These are phyloP conservation scores for Capillidium heterosporum DNA, from an alignment of 371 early-diverging fungal genomes.

Conservation along the genomic window DNA sequence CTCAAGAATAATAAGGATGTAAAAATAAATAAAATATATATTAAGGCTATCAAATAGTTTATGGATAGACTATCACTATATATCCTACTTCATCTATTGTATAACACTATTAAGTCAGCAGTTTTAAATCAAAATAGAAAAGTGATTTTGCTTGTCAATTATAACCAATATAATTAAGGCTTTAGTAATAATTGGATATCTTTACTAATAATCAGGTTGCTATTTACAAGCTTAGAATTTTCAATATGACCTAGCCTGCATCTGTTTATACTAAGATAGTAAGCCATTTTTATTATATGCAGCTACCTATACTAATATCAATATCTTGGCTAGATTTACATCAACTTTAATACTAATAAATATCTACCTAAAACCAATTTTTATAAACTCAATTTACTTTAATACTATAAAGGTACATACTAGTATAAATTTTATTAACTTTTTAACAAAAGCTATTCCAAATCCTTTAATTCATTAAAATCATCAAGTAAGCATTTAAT, in stretches of 20 bases:
- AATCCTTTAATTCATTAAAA: conserved; percentile 63
- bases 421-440: background rate
- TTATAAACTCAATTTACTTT: conserved; percentile 67
- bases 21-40: background rate
- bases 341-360: conserved; percentile 67
- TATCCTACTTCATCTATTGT: conserved; percentile 80
- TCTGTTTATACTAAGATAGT: background rate
- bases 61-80: conserved; percentile 53
- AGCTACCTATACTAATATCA: background rate
- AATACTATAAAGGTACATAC: conserved; percentile 34
- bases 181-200: conserved; percentile 42
- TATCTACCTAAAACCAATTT: conserved; percentile 70
- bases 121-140: conserved; percentile 73
- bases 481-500: conserved; percentile 51
- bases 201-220: conserved; percentile 58
- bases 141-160: conserved; percentile 92
- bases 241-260: conserved; percentile 8
- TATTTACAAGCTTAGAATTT: conserved; percentile 40
- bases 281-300: background rate
- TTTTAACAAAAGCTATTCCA: conserved; percentile 37
- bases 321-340: conserved; percentile 17
- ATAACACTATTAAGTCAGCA: conserved; percentile 68
- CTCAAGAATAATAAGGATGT: conserved; percentile 15
- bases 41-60: conserved; percentile 41
- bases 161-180: conserved; percentile 74